Evolutionary conservation across 805 yeast species (phyloP), one percentile per base, ranked within the genome.

Genomic region (Ogataea dorogensis): DNA sequence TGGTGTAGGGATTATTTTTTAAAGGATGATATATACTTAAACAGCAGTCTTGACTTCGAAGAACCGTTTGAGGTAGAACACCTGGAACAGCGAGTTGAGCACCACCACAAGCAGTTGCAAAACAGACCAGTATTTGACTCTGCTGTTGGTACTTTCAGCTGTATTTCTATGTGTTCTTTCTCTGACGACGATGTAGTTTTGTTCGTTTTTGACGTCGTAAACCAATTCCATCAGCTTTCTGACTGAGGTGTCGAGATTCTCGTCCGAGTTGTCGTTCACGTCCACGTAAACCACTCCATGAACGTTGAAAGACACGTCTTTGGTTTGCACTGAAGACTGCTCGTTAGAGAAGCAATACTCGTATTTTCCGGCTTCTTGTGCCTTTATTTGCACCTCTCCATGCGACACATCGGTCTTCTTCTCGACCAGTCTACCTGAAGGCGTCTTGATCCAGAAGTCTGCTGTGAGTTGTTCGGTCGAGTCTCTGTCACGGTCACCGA

Each of bases 101-200:
- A 82, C 83, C 29, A 91, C 97, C 38, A 93, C 89, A 34, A 80
- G 53, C 46, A 93, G 70, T 69, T 91, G 98, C 73, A 89, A 83
- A 20, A 86, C 72, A 17, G 96, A 86, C 98, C 98, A 91, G 86
- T 95, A 93, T 65, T 91, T 91, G 48, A 91, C 98, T 55, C 98
- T 79, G 37, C 93, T 82, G 64, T 91, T 91, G 29, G 98, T 91
- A 16, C 95, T 85, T 67, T 91, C 98, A 5, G 98, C 98, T 7
- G 98, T 91, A 67, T 91, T 93, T 76, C 98, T 84, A 64, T 91
- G 98, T 11, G 94, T 85, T 68, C 97, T 83, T 67, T 91, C 98
- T 66, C 98, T 81, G 43, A 91, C 88, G 31, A 89, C 94, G 52
- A 93, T 81, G 65, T 93, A 93, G 52, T 86, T 77, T 56, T 83